Evolutionary conservation across 2,329 filamentous ascomycete species (phyloP).

Genomic region (Exserohilum rostratum): DNA sequence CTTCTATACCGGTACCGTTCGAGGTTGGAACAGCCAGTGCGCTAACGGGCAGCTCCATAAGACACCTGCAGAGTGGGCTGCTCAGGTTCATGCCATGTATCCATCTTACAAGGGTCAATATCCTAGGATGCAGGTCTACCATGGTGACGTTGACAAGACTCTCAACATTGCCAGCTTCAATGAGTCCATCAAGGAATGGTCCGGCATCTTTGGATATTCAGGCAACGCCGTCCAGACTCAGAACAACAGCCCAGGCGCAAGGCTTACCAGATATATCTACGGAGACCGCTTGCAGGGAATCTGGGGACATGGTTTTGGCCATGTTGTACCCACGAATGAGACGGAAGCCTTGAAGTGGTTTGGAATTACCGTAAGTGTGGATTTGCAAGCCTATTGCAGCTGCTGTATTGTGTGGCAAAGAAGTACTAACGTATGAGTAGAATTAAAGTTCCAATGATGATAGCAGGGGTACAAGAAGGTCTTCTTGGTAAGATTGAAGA

Average conservation of each 20-base stretch:
- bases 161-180: neutral
- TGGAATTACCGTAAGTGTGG: neutral
- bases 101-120: neutral
- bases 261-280: neutral
- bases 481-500: too few species aligned
- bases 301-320: neutral
- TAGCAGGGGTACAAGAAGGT: too few species aligned
- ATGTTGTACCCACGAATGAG: neutral
- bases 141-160: neutral
- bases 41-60: conserved; percentile 51
- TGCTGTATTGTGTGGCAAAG: neutral
- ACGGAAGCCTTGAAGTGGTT: neutral
- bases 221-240: neutral
- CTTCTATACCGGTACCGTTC: conserved; percentile 55
- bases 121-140: neutral
- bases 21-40: conserved; percentile 60
- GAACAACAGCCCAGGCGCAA: neutral
- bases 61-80: neutral
- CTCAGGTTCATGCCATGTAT: neutral
- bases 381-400: neutral
- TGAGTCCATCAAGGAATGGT: neutral
- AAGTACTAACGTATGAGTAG: neutral
- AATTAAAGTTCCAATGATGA: too few species aligned
- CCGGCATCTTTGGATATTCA: neutral
- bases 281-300: neutral